Conservation (phyloP, 2,329 filamentous ascomycete species). For the Lecanicillium sp. region DNA sequence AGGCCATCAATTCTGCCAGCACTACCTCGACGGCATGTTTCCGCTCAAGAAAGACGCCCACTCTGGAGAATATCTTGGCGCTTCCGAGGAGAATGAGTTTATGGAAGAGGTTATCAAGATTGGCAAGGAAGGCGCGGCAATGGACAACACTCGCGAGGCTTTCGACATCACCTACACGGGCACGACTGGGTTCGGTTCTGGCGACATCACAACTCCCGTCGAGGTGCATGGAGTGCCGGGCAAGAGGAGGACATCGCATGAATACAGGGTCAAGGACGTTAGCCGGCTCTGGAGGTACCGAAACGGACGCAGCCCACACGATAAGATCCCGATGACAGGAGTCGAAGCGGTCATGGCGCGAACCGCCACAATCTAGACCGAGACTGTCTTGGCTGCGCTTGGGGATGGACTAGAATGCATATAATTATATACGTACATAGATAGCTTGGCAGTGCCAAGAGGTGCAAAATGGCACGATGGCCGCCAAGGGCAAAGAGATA, state of each 20-base stretch:
- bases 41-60: slow-evolving; percentile 39
- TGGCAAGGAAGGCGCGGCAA: slow-evolving; percentile 38
- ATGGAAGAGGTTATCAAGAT: slow-evolving; percentile 53
- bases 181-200: slow-evolving; percentile 31
- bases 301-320: slow-evolving; percentile 49
- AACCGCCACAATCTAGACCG: slow-evolving; percentile 34
- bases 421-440: too few relatives aligned
- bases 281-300: slow-evolving; percentile 58
- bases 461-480: too few relatives aligned
- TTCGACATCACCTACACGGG: slow-evolving; percentile 43
- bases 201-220: slow-evolving; percentile 29
- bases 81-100: slow-evolving; percentile 48
- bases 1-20: slow-evolving; percentile 55
- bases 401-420: too few relatives aligned
- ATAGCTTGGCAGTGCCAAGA: too few relatives aligned
- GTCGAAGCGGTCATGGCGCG: slow-evolving; percentile 32
- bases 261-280: slow-evolving; percentile 52
- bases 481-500: too few relatives aligned
- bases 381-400: background rate
- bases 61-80: slow-evolving; percentile 36
- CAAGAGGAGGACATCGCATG: slow-evolving; percentile 22
- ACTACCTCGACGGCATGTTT: slow-evolving; percentile 59
- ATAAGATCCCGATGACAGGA: slow-evolving; percentile 31
- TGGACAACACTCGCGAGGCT: slow-evolving; percentile 38
- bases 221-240: slow-evolving; percentile 31